Evolutionary conservation across 768 basidiomycete genomes (phyloP).

Genomic region (Amanita jacksonii): DNA sequence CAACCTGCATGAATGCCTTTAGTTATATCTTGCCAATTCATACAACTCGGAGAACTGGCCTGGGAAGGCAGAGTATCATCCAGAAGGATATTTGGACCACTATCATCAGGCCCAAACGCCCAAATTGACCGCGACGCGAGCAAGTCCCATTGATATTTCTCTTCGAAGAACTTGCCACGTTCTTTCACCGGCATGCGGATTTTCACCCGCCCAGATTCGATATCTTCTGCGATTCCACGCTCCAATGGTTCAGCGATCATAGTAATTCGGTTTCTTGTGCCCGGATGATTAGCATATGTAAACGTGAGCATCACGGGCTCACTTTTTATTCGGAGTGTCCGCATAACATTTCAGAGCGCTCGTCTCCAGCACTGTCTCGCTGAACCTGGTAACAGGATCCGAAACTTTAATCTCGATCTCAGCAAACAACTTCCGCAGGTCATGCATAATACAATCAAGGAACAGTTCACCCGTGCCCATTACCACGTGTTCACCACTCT

Average conservation of each 20-base stretch:
- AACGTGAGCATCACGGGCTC: too few species aligned
- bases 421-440: constrained; percentile 82
- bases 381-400: constrained; percentile 96
- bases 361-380: constrained; percentile 96
- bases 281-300: too few species aligned
- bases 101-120: constrained; percentile 98
- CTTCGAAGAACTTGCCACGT: constrained; percentile 90
- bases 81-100: constrained; percentile 85
- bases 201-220: constrained; percentile 86
- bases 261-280: constrained; percentile 90
- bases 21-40: constrained; percentile 2
- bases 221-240: constrained; percentile 90
- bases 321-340: constrained; percentile 99
- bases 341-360: constrained; percentile 98
- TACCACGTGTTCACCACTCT: constrained; percentile 95
- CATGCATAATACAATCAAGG: constrained; percentile 95
- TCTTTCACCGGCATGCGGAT: constrained; percentile 96
- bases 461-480: constrained; percentile 97
- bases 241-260: constrained; percentile 99
- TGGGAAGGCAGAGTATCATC: constrained; percentile 96
- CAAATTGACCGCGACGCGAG: constrained; percentile 97
- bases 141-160: constrained; percentile 97
- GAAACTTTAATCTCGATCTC: constrained; percentile 99
- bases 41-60: constrained; percentile 29
- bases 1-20: constrained; percentile 41